A percentile compares a stretch with the other conserved stretches of the same genome.
phyloP scores from a whole-genome alignment of 208 protist species.

The Balamuthia mandrillaris region DNA sequence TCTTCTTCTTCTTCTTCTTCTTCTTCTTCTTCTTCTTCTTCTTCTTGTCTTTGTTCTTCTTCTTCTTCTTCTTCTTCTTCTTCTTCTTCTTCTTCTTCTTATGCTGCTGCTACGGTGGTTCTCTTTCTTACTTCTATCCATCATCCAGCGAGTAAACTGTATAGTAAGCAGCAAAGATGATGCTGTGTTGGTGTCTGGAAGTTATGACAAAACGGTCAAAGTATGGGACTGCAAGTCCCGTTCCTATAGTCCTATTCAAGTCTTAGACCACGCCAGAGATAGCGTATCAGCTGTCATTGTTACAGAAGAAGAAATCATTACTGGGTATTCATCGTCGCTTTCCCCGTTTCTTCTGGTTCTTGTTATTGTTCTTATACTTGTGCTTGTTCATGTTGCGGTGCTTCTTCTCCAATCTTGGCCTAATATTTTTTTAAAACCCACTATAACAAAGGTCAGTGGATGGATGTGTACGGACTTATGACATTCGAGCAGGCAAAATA shows the following conservation, averaged over 20 bases:
- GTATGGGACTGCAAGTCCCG: constrained; percentile 39
- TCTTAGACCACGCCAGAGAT: constrained; percentile 43
- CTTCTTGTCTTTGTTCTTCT: background rate
- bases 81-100: background rate
- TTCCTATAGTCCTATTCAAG: constrained; percentile 38
- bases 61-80: background rate
- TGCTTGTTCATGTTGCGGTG: background rate
- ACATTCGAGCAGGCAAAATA: constrained; percentile 34
- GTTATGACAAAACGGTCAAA: constrained; percentile 45
- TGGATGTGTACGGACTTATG: constrained; percentile 42
- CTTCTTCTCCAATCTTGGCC: background rate
- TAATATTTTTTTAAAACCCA: background rate
- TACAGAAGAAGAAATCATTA: constrained; percentile 32
- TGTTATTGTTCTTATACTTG: background rate
- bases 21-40: background rate
- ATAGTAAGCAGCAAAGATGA: constrained; percentile 37
- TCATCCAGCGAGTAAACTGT: constrained; percentile 40
- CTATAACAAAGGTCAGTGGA: constrained; percentile 21
- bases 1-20: background rate
- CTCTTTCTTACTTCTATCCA: background rate
- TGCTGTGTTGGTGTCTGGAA: constrained; percentile 19
- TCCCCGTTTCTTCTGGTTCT: background rate
- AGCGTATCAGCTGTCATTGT: constrained; percentile 34
- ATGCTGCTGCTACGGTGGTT: background rate
- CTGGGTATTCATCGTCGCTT: background rate